Conservation (phyloP, 164 flowering plant genomes). For the Sextonia rubra region DNA sequence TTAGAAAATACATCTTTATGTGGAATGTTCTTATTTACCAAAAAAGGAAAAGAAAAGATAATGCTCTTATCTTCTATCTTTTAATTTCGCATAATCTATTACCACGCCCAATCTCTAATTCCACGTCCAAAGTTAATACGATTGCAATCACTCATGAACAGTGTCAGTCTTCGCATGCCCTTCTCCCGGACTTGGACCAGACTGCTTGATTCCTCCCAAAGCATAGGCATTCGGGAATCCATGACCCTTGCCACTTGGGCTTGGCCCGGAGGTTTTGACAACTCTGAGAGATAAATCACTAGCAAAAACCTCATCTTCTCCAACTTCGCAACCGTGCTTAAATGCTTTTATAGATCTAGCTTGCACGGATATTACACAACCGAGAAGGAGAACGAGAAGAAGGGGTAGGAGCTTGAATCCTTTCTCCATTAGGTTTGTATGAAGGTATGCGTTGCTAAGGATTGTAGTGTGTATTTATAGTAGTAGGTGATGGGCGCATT, state of each 20-base stretch:
- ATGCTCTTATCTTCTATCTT: too few species aligned
- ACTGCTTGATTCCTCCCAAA: neutral
- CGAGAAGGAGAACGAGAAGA: neutral
- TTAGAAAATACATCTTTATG: neutral
- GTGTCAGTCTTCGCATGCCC: neutral
- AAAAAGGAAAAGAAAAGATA: too few species aligned
- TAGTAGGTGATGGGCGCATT: neutral
- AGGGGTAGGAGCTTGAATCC: neutral
- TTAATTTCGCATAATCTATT: too few species aligned
- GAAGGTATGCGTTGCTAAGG: neutral
- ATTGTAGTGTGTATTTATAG: neutral
- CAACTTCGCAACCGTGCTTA: neutral
- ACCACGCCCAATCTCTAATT: neutral
- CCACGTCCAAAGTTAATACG: neutral
- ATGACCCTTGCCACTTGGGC: neutral
- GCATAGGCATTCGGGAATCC: neutral
- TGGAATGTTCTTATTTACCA: too few species aligned
- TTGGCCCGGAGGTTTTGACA: neutral
- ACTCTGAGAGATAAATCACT: neutral
- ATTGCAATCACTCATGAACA: neutral
- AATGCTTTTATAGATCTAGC: neutral
- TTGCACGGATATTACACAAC: neutral
- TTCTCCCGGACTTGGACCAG: neutral
- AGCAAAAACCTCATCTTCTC: neutral
- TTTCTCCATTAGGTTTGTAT: neutral